Conservation (phyloP, 169 alveolate genomes). For the Amoebophrya sp. region DNA sequence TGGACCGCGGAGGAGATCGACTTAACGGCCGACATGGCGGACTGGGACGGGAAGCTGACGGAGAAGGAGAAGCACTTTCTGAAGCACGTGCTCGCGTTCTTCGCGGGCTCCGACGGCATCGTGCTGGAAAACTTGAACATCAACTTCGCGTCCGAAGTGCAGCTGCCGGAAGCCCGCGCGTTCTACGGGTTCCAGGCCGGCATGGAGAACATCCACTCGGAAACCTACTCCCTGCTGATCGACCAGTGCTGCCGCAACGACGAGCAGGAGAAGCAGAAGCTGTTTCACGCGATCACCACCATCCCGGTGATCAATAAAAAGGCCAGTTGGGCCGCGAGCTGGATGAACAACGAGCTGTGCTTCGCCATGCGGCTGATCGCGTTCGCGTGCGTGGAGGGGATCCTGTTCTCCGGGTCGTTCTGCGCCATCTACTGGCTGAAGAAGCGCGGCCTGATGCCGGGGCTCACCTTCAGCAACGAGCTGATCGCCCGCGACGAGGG, state of each 20-base stretch:
- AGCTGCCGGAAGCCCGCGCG: conserved; percentile 93
- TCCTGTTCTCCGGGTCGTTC: conserved; percentile 90
- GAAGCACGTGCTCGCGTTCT: conserved; percentile 53
- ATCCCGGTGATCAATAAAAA: conserved; percentile 83
- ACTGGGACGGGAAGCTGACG: conserved; percentile 82
- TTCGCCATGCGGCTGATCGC: conserved; percentile 91
- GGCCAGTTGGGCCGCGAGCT: conserved; percentile 97
- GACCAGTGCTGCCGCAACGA: conserved; percentile 79
- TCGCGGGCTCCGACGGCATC: conserved; percentile 82
- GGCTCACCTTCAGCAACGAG: conserved; percentile 92
- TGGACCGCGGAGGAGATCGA: conserved; percentile 99
- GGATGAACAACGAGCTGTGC: conserved; percentile 86
- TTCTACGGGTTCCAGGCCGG: conserved; percentile 96
- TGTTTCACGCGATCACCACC: conserved; percentile 88
- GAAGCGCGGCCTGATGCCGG: conserved; percentile 94
- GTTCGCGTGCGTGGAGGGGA: conserved; percentile 94
- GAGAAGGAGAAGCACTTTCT: conserved; percentile 81
- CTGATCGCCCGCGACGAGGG: conserved; percentile 98
- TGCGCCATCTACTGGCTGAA: conserved; percentile 99
- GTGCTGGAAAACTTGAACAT: conserved; percentile 95
- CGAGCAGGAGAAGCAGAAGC: conserved; percentile 80
- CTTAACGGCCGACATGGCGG: conserved; percentile 81
- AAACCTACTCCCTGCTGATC: conserved; percentile 87
- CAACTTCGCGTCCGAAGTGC: conserved; percentile 86
- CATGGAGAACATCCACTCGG: conserved; percentile 97